These are phyloP conservation scores for Fusarium globosum DNA, from an alignment of 2,329 filamentous ascomycete genomes.

Conservation along the genomic window DNA sequence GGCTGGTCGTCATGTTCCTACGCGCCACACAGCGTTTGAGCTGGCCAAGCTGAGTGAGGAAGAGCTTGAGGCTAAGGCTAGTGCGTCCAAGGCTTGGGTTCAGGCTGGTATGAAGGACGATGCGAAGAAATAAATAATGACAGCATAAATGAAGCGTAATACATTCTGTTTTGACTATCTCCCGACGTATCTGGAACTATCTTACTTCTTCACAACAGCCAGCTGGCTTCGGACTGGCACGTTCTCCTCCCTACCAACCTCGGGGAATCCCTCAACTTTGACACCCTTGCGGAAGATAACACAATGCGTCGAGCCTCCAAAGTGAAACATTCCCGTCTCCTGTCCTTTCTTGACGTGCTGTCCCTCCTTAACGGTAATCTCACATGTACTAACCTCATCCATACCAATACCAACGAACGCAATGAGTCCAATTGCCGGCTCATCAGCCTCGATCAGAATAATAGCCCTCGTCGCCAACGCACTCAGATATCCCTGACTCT, in stretches of 20 bases:
- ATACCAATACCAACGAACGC: conserved; percentile 79
- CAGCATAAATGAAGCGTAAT: background rate
- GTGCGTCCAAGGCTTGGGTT: conserved; percentile 69
- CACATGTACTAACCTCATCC: conserved; percentile 80
- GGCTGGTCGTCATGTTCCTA: conserved; percentile 79
- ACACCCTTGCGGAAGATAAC: conserved; percentile 72
- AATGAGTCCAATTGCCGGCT: conserved; percentile 74
- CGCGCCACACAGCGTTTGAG: conserved; percentile 70
- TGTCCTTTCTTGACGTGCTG: conserved; percentile 76
- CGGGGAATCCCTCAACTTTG: conserved; percentile 55
- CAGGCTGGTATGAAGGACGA: conserved; percentile 76
- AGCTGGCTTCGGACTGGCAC: conserved; percentile 54
- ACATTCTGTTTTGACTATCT: background rate
- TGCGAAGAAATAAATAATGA: conserved; percentile 57
- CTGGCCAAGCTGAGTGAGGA: conserved; percentile 58
- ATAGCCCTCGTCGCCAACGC: conserved; percentile 75
- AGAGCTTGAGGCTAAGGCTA: conserved; percentile 68
- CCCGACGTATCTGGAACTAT: background rate
- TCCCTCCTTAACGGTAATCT: conserved; percentile 75
- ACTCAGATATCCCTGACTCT: conserved; percentile 74
- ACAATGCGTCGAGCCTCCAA: conserved; percentile 78
- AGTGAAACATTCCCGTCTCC: conserved; percentile 82
- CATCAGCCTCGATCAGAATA: conserved; percentile 77
- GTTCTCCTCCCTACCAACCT: conserved; percentile 51
- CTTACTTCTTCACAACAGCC: conserved; percentile 46